A percentile compares a stretch with the other conserved stretches of the same genome.
phyloP scores from a whole-genome alignment of 129 eudicot genomes.

The Helianthus tuberosus region DNA sequence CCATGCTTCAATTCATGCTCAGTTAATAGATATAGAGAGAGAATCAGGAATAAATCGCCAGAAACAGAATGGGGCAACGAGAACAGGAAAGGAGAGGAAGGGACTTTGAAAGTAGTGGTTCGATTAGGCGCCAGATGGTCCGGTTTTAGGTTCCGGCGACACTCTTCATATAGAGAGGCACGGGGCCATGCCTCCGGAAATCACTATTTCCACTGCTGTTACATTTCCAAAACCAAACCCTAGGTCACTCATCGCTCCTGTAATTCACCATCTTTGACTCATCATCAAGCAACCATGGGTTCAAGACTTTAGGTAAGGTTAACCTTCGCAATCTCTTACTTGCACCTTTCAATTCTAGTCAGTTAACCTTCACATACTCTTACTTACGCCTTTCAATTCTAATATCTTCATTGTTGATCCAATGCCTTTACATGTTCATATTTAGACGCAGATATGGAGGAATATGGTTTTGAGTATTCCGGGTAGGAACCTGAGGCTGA shows the following conservation, averaged over 20 bases:
- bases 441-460: slow-evolving; percentile 97
- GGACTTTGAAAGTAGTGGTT: too few relatives aligned
- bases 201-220: not conserved
- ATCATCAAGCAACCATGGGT: slow-evolving; percentile 42
- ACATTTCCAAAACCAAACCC: slow-evolving; percentile 28
- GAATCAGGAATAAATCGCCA: too few relatives aligned
- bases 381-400: too few relatives aligned
- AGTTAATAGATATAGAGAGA: too few relatives aligned
- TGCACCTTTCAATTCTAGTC: not conserved
- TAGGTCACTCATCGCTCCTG: slow-evolving; percentile 22
- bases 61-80: too few relatives aligned
- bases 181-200: too few relatives aligned
- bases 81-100: too few relatives aligned
- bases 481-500: slow-evolving; percentile 86
- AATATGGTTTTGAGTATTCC: slow-evolving; percentile 94
- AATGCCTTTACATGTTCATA: not conserved
- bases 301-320: slow-evolving; percentile 35
- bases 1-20: too few relatives aligned
- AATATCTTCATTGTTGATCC: not conserved
- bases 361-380: not conserved
- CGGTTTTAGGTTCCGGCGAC: too few relatives aligned
- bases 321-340: not conserved
- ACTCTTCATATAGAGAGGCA: too few relatives aligned
- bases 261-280: slow-evolving; percentile 12
- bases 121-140: too few relatives aligned